phyloP scores from a whole-genome alignment of 2,329 filamentous ascomycete genomes.

The Aphanocladium album region DNA sequence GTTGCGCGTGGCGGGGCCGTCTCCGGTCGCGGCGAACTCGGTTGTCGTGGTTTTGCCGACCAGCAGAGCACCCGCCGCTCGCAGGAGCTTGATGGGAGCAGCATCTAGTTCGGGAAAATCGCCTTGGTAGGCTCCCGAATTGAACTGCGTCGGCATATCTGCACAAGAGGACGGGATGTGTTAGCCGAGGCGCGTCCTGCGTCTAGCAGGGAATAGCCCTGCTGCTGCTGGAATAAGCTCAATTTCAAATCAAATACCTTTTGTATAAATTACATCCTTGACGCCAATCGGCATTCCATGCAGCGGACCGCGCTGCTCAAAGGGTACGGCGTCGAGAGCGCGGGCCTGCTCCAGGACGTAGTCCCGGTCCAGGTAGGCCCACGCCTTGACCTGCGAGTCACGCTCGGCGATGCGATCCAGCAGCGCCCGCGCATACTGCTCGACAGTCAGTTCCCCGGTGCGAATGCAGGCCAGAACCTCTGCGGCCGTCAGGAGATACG shows the following conservation, averaged over 20 bases:
- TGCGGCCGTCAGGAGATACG: conserved; percentile 30
- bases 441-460: conserved; percentile 39
- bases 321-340: conserved; percentile 44
- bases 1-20: conserved; percentile 52
- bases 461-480: conserved; percentile 34
- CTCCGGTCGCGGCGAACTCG: conserved; percentile 55
- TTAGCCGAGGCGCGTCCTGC: neutral
- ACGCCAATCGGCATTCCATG: conserved; percentile 55
- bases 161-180: neutral
- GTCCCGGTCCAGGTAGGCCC: conserved; percentile 42
- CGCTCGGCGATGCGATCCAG: conserved; percentile 40
- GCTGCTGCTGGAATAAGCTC: neutral
- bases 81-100: conserved; percentile 17
- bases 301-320: conserved; percentile 45
- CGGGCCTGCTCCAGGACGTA: conserved; percentile 46
- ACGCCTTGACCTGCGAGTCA: conserved; percentile 43
- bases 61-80: conserved; percentile 10
- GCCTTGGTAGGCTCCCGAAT: conserved; percentile 48
- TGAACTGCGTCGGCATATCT: conserved; percentile 54
- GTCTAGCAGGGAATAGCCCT: too few relatives aligned
- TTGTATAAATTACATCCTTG: conserved; percentile 56
- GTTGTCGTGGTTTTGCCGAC: conserved; percentile 46
- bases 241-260: conserved; percentile 29
- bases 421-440: conserved; percentile 43
- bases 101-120: conserved; percentile 20